These are phyloP conservation scores for Cladophialophora psammophila DNA, from an alignment of 2,329 filamentous ascomycete species.

Conservation along the genomic window DNA sequence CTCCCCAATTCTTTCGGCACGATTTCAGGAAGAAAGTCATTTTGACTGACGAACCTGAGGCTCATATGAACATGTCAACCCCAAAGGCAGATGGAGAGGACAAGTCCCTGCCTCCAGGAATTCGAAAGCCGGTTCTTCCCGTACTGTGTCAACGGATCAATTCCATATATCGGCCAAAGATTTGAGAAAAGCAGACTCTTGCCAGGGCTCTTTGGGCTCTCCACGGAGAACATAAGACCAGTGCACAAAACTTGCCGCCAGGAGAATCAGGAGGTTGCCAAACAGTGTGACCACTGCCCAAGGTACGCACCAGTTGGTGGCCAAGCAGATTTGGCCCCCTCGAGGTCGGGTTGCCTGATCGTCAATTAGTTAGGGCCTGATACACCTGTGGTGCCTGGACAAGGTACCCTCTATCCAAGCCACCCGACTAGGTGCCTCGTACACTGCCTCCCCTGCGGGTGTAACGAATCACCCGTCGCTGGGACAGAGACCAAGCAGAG, in stretches of 20 bases:
- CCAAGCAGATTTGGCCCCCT: conserved; percentile 1
- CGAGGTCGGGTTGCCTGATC: background rate
- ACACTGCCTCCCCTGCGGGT: background rate
- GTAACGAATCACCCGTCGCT: background rate
- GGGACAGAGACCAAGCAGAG: background rate
- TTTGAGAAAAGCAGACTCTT: background rate
- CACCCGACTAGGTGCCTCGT: background rate
- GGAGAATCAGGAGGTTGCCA: background rate
- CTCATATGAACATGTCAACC: too few relatives aligned
- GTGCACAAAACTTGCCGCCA: background rate
- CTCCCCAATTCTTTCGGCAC: too few relatives aligned
- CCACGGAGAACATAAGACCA: background rate
- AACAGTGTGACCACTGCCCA: background rate
- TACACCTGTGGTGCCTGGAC: background rate
- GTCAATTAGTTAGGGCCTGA: background rate
- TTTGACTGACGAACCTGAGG: too few relatives aligned
- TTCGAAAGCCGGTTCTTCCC: background rate
- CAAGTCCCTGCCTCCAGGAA: background rate
- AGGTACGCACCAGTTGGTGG: background rate
- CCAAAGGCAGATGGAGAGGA: background rate
- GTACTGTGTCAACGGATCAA: background rate
- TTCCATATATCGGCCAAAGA: background rate
- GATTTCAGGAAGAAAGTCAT: too few relatives aligned
- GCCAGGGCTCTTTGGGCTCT: background rate
- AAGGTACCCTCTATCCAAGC: background rate